Conservation (phyloP, 768 basidiomycete genomes). For the Mrakia gelida region DNA sequence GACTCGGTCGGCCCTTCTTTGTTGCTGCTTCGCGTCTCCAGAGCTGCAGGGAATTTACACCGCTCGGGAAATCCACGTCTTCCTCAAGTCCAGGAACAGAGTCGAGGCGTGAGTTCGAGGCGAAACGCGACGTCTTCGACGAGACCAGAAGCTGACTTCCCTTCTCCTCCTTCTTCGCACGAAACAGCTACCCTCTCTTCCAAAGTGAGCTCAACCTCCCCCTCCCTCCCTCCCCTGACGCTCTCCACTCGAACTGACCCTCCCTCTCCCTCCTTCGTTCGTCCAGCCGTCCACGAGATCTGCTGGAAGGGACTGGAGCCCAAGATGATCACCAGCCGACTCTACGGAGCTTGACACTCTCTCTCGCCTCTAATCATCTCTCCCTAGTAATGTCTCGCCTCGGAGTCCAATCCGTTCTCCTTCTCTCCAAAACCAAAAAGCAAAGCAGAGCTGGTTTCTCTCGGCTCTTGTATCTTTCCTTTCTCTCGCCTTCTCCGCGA, state of each 20-base stretch:
- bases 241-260: neutral
- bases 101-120: neutral
- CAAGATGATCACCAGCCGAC: conserved; percentile 39
- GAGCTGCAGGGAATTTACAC: conserved; percentile 33
- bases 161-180: too few relatives aligned
- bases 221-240: conserved; percentile 1
- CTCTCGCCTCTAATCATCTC: too few relatives aligned
- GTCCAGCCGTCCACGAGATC: conserved; percentile 42
- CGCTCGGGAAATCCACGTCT: conserved; percentile 28
- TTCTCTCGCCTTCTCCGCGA: too few relatives aligned
- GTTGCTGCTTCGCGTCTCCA: neutral
- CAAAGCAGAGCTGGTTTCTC: too few relatives aligned
- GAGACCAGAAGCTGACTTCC: too few relatives aligned
- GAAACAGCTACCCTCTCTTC: too few relatives aligned
- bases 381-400: too few relatives aligned
- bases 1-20: neutral
- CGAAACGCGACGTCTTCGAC: too few relatives aligned
- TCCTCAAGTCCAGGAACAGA: conserved; percentile 22
- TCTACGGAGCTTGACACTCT: neutral
- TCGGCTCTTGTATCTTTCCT: too few relatives aligned
- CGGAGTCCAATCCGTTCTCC: too few relatives aligned
- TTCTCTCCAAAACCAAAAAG: too few relatives aligned
- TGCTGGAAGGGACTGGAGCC: conserved; percentile 42
- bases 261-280: neutral
- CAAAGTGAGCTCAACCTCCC: too few relatives aligned